Evolutionary conservation across 1,284 basidiomycete species (phyloP).

Genomic region (Rhodotorula mucilaginosa): DNA sequence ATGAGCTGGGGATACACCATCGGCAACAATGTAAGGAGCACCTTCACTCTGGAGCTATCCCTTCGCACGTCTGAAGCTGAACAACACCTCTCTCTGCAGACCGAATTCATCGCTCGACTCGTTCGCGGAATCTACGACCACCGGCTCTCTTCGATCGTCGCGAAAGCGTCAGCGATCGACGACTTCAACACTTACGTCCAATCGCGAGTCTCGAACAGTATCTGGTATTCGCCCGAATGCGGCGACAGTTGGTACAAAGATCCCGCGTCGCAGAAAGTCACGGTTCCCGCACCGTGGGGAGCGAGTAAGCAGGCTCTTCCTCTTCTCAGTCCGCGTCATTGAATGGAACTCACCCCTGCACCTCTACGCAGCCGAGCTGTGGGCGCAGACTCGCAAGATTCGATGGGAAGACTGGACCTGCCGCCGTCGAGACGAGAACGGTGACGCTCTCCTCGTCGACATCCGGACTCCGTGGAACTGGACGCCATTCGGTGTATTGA

Average conservation of each 20-base stretch:
- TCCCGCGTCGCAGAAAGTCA: constrained; percentile 13
- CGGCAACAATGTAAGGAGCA: constrained; percentile 8
- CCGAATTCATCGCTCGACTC: constrained; percentile 30
- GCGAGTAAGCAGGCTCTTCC: constrained; percentile 14
- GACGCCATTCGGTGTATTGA: constrained; percentile 9
- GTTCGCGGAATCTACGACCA: constrained; percentile 24
- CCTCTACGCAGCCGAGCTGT: constrained; percentile 22
- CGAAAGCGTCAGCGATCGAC: constrained; percentile 15
- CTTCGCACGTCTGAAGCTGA: no score
- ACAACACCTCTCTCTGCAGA: not conserved
- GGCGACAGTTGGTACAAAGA: constrained; percentile 28
- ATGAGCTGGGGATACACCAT: constrained; percentile 19
- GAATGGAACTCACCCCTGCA: not conserved
- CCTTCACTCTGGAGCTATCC: not conserved
- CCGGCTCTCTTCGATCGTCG: constrained; percentile 27
- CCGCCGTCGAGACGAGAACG: not conserved
- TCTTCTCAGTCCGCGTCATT: not conserved
- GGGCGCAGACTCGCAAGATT: constrained; percentile 23
- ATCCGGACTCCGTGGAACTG: constrained; percentile 4
- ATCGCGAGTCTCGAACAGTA: constrained; percentile 10
- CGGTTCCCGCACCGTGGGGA: constrained; percentile 24
- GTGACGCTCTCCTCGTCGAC: not conserved
- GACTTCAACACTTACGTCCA: constrained; percentile 21
- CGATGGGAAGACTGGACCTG: constrained; percentile 23
- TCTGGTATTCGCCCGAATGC: constrained; percentile 4